These are phyloP conservation scores for Wickerhamiella occidentalis DNA, from an alignment of 805 yeast genomes.

Conservation along the genomic window DNA sequence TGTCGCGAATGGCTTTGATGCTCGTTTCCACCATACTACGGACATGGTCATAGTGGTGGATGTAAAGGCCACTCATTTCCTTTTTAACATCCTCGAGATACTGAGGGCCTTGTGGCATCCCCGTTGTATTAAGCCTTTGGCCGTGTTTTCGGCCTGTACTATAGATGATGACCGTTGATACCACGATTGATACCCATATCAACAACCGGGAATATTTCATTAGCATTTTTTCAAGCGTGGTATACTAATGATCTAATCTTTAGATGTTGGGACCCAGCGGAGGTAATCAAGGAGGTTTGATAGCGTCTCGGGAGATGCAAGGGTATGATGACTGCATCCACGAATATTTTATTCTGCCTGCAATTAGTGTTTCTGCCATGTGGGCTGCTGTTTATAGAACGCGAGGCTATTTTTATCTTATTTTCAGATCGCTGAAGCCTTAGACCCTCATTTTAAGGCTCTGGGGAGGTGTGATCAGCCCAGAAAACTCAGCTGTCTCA, in stretches of 20 bases:
- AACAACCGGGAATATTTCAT: neutral
- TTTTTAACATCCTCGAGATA: neutral
- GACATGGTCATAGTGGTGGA: neutral
- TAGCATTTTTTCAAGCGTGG: neutral
- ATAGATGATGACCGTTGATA: neutral
- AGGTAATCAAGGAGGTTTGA: too few relatives aligned
- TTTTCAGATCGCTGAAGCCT: too few relatives aligned
- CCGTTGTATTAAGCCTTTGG: too few relatives aligned
- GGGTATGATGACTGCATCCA: too few relatives aligned
- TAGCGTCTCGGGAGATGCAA: too few relatives aligned
- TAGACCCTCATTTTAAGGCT: too few relatives aligned
- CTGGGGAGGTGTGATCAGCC: too few relatives aligned
- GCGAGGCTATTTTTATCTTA: too few relatives aligned
- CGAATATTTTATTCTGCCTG: too few relatives aligned
- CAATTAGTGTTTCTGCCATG: too few relatives aligned
- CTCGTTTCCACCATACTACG: neutral
- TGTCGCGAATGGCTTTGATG: neutral
- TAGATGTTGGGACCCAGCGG: neutral
- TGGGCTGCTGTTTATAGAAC: too few relatives aligned
- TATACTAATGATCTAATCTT: neutral
- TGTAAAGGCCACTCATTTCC: neutral
- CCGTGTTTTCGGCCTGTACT: neutral
- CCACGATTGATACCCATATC: neutral
- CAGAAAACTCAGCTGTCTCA: too few relatives aligned
- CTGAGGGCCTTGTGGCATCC: neutral